Percentiles rank a stretch among this genome's conserved stretches.
These are phyloP conservation scores for Candida incommunis DNA, from an alignment of 805 yeast genomes.

Conservation along the genomic window DNA sequence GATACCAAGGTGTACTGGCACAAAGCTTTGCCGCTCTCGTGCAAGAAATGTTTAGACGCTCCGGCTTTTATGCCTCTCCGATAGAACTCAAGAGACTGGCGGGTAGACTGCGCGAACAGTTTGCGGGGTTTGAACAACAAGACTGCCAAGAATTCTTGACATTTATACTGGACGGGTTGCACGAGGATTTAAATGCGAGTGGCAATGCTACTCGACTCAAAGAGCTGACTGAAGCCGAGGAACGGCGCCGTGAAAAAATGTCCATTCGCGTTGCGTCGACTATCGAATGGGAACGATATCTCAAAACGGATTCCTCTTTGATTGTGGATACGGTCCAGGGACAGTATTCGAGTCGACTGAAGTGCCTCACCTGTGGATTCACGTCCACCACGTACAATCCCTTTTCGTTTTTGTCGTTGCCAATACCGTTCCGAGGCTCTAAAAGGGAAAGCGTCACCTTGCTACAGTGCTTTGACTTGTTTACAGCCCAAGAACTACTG, in stretches of 20 bases:
- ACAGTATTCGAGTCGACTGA: slow-evolving; percentile 67
- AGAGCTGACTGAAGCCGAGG: slow-evolving; percentile 60
- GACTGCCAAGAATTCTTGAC: slow-evolving; percentile 90
- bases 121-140: slow-evolving; percentile 72
- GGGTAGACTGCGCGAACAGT: slow-evolving; percentile 53
- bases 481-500: slow-evolving; percentile 58
- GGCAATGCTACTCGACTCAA: slow-evolving; percentile 39
- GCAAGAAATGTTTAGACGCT: slow-evolving; percentile 35
- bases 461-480: slow-evolving; percentile 60
- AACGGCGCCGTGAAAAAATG: slow-evolving; percentile 51
- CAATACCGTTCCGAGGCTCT: slow-evolving; percentile 41
- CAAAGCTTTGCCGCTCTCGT: slow-evolving; percentile 50
- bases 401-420: slow-evolving; percentile 65
- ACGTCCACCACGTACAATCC: slow-evolving; percentile 83
- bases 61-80: slow-evolving; percentile 34
- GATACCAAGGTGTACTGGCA: slow-evolving; percentile 70
- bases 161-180: slow-evolving; percentile 74
- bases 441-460: slow-evolving; percentile 23
- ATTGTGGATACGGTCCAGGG: slow-evolving; percentile 80
- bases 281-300: slow-evolving; percentile 83
- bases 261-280: slow-evolving; percentile 73
- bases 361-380: slow-evolving; percentile 54
- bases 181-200: slow-evolving; percentile 72
- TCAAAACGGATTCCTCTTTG: slow-evolving; percentile 63
- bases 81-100: slow-evolving; percentile 47